A percentile compares a stretch with the other conserved stretches of the same genome.
Evolutionary conservation across 129 eudicot species (phyloP).

Genomic region (Kitagawia praeruptora): DNA sequence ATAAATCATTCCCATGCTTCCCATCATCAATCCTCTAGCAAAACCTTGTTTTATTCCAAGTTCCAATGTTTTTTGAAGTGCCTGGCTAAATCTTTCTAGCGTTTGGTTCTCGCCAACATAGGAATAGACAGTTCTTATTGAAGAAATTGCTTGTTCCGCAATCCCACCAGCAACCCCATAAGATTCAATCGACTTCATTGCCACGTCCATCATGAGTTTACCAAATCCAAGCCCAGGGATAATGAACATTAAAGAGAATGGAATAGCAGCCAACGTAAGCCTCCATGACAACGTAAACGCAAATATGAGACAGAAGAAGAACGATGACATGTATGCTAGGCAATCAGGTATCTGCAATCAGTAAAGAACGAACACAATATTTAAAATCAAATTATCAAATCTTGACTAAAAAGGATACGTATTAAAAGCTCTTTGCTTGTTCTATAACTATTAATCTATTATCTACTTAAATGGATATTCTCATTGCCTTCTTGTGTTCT

Average conservation of each 20-base stretch:
- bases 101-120: slow-evolving; percentile 54
- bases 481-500: background rate
- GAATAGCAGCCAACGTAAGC: slow-evolving; percentile 60
- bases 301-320: slow-evolving; percentile 54
- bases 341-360: slow-evolving; percentile 49
- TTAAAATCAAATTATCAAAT: background rate
- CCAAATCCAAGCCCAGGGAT: slow-evolving; percentile 62
- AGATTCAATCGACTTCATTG: slow-evolving; percentile 40
- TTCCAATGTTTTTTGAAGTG: slow-evolving; percentile 50
- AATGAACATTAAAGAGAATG: slow-evolving; percentile 58
- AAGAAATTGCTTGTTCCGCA: slow-evolving; percentile 65
- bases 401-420: background rate
- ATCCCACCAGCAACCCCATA: slow-evolving; percentile 59
- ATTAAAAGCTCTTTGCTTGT: background rate
- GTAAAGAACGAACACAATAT: background rate
- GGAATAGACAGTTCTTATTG: slow-evolving; percentile 62
- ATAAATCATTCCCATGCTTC: slow-evolving; percentile 67
- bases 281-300: slow-evolving; percentile 60
- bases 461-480: background rate
- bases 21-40: slow-evolving; percentile 69
- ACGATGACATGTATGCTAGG: slow-evolving; percentile 52
- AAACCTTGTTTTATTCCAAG: slow-evolving; percentile 62
- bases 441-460: background rate
- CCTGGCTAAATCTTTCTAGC: slow-evolving; percentile 41
- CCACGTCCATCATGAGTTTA: slow-evolving; percentile 51